Conservation (phyloP, 169 alveolate species). For the Plasmodium fragile region DNA sequence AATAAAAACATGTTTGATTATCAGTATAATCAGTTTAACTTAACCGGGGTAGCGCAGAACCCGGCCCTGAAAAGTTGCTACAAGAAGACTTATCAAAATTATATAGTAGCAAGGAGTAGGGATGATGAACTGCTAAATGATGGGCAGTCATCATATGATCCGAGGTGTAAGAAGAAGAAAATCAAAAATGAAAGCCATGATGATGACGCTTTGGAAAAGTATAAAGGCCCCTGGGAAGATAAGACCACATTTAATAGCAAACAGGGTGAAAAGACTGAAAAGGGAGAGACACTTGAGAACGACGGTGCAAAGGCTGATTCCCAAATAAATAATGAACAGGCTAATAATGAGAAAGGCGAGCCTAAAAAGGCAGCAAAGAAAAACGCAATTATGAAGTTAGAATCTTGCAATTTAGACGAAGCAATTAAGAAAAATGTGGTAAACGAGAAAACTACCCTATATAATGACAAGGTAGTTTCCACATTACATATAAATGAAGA, state of each 20-base stretch:
- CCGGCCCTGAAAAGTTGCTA: constrained; percentile 70
- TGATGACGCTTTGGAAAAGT: constrained; percentile 21
- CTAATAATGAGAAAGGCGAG: constrained; percentile 4
- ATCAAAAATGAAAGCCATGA: constrained; percentile 16
- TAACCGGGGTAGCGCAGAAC: constrained; percentile 60
- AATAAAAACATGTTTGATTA: constrained; percentile 74
- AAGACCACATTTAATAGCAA: neutral
- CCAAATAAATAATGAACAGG: constrained; percentile 3
- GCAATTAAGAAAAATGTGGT: constrained; percentile 57
- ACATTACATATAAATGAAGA: constrained; percentile 65
- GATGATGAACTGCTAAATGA: constrained; percentile 6
- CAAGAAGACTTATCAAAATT: constrained; percentile 38
- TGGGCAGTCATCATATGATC: constrained; percentile 2
- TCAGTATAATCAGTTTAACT: constrained; percentile 71
- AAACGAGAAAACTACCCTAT: constrained; percentile 58
- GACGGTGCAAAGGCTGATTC: constrained; percentile 11
- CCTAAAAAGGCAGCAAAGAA: constrained; percentile 6
- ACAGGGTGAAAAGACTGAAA: constrained; percentile 1
- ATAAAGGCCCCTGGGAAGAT: constrained; percentile 71
- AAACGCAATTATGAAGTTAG: constrained; percentile 19
- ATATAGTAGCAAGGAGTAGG: constrained; percentile 27
- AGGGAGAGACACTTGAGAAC: neutral
- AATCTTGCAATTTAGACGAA: constrained; percentile 64
- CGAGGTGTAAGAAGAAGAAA: constrained; percentile 28
- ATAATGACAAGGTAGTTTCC: constrained; percentile 68